phyloP scores from a whole-genome alignment of 768 basidiomycete species.

The Multifurca ochricompacta region DNA sequence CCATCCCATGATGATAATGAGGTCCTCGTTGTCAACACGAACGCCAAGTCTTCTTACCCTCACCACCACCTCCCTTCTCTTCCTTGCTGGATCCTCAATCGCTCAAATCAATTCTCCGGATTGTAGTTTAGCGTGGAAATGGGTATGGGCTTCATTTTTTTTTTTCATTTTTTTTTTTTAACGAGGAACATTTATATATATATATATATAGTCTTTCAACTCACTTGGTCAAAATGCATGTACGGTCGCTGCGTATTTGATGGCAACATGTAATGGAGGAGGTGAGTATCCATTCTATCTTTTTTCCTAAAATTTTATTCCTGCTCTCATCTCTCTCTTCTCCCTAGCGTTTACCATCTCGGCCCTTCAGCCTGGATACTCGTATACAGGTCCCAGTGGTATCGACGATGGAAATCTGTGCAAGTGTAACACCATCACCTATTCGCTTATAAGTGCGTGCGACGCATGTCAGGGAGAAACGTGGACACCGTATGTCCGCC shows the following conservation, averaged over 20 bases:
- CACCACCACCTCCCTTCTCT: background rate
- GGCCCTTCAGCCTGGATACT: background rate
- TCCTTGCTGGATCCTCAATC: background rate
- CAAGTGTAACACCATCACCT: constrained; percentile 9
- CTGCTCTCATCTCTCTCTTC: background rate
- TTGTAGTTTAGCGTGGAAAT: background rate
- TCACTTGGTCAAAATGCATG: constrained; percentile 5
- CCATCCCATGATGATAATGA: no score
- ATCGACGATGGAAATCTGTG: background rate
- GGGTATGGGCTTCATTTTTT: background rate
- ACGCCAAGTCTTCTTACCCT: background rate
- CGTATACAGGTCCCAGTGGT: background rate
- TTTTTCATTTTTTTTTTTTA: background rate
- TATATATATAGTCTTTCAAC: constrained; percentile 14
- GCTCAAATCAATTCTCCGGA: constrained; percentile 3
- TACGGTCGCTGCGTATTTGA: background rate
- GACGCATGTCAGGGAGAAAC: background rate
- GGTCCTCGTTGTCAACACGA: background rate
- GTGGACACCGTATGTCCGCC: background rate
- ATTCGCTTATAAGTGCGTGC: constrained; percentile 14
- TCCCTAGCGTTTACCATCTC: constrained; percentile 1
- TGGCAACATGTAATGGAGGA: constrained; percentile 7
- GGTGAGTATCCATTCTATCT: background rate
- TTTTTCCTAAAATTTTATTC: no score
- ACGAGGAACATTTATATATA: background rate